Conservation (phyloP, 441 rosid species). For the Monsonia emarginata region DNA sequence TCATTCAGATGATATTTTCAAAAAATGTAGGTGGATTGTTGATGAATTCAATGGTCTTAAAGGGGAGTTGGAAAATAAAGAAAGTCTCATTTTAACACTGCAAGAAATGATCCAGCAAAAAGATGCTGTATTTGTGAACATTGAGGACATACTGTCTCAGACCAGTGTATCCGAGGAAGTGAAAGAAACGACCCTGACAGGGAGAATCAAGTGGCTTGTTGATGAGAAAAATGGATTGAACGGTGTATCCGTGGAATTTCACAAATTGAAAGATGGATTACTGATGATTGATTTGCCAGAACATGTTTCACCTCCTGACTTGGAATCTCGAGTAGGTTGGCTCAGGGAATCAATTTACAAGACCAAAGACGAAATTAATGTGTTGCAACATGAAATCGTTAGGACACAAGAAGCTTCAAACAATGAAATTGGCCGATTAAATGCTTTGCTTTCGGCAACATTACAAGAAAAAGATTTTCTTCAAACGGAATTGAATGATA, state of each 20-base stretch:
- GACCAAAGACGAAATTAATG: constrained; percentile 40
- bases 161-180: neutral
- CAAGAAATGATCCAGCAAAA: neutral
- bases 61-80: neutral
- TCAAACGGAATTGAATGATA: constrained; percentile 38
- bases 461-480: constrained; percentile 53
- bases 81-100: constrained; percentile 1
- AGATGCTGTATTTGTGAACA: neutral
- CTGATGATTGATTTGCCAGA: constrained; percentile 54
- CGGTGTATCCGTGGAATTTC: constrained; percentile 37
- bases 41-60: neutral
- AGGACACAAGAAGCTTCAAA: constrained; percentile 33
- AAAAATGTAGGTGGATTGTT: constrained; percentile 21
- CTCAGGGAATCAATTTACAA: constrained; percentile 49
- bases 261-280: constrained; percentile 47
- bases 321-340: constrained; percentile 56
- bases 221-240: constrained; percentile 52
- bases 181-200: constrained; percentile 9
- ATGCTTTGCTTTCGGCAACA: constrained; percentile 46
- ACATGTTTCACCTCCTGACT: constrained; percentile 37
- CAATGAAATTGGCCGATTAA: constrained; percentile 44
- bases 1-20: constrained; percentile 36
- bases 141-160: neutral
- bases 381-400: constrained; percentile 40
- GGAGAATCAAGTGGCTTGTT: constrained; percentile 51